Percentiles rank a stretch among this genome's conserved stretches.
These are phyloP conservation scores for Penicillium cinerascens DNA, from an alignment of 495 filamentous ascomycete genomes.

Conservation along the genomic window DNA sequence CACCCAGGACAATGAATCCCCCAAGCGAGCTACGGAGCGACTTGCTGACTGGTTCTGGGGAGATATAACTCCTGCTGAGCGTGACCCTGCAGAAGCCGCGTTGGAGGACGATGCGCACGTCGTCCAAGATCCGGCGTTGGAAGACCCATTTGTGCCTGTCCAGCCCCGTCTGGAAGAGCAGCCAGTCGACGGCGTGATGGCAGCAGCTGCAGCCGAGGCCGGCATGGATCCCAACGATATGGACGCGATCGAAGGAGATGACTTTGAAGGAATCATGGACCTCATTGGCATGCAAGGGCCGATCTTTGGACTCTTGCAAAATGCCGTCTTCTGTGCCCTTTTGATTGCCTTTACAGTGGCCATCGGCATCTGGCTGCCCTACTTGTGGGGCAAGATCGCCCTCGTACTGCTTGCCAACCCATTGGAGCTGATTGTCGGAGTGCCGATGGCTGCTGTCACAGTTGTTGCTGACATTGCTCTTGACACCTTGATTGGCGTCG, in stretches of 20 bases:
- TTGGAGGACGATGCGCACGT: conserved; percentile 55
- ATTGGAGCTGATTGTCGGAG: conserved; percentile 58
- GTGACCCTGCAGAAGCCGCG: conserved; percentile 26
- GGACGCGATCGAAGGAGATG: conserved; percentile 75
- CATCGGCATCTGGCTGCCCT: conserved; percentile 83
- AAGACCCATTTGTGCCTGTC: conserved; percentile 62
- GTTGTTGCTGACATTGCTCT: conserved; percentile 67
- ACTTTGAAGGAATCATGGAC: conserved; percentile 96
- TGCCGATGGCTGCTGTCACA: conserved; percentile 68
- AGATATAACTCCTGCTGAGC: conserved; percentile 42
- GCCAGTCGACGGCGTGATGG: conserved; percentile 19
- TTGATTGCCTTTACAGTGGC: conserved; percentile 84
- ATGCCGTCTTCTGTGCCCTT: conserved; percentile 88
- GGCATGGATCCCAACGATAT: conserved; percentile 56
- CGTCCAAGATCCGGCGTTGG: conserved; percentile 53
- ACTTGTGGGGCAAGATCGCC: conserved; percentile 80
- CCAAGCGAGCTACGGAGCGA: conserved; percentile 14
- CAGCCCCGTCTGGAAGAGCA: conserved; percentile 24
- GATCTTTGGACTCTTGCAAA: conserved; percentile 83
- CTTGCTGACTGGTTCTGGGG: conserved; percentile 63
- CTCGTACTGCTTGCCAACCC: conserved; percentile 79
- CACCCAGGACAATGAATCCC: conserved; percentile 6
- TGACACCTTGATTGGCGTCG: conserved; percentile 55
- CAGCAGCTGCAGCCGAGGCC: conserved; percentile 34
- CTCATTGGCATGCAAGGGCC: conserved; percentile 96